These are phyloP conservation scores for Diaporthe citri DNA, from an alignment of 2,329 filamentous ascomycete species.

Conservation along the genomic window DNA sequence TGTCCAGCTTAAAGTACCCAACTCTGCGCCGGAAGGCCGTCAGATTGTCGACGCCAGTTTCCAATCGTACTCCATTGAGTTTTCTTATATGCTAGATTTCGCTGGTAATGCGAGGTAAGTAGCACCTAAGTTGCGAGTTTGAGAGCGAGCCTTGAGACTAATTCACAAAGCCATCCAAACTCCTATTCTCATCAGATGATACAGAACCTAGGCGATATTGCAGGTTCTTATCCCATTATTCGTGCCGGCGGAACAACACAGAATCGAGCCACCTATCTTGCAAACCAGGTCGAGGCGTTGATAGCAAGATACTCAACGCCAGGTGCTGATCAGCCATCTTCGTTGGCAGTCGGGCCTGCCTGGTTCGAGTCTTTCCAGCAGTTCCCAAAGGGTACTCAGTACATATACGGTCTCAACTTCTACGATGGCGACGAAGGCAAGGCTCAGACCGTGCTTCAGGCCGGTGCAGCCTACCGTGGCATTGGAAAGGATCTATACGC, in stretches of 20 bases:
- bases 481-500: constrained; percentile 26
- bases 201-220: constrained; percentile 9
- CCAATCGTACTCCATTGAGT: constrained; percentile 31
- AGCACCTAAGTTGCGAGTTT: background rate
- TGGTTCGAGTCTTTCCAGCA: constrained; percentile 32
- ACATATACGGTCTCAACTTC: constrained; percentile 30
- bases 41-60: constrained; percentile 23
- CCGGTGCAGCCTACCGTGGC: background rate
- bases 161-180: constrained; percentile 20
- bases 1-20: constrained; percentile 15
- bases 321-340: constrained; percentile 23
- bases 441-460: constrained; percentile 1
- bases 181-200: constrained; percentile 23
- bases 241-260: constrained; percentile 42
- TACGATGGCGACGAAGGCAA: constrained; percentile 14
- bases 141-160: background rate
- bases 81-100: constrained; percentile 29
- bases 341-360: constrained; percentile 17
- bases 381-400: constrained; percentile 13
- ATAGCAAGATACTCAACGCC: constrained; percentile 19
- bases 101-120: constrained; percentile 26
- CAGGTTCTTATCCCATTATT: constrained; percentile 19
- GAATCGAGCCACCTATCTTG: constrained; percentile 18
- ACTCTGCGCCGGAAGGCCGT: background rate
- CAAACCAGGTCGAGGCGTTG: constrained; percentile 20